Evolutionary conservation across 345 rosid species (phyloP), one percentile per base, ranked within the genome.

Genomic region (Dovyalis caffra): DNA sequence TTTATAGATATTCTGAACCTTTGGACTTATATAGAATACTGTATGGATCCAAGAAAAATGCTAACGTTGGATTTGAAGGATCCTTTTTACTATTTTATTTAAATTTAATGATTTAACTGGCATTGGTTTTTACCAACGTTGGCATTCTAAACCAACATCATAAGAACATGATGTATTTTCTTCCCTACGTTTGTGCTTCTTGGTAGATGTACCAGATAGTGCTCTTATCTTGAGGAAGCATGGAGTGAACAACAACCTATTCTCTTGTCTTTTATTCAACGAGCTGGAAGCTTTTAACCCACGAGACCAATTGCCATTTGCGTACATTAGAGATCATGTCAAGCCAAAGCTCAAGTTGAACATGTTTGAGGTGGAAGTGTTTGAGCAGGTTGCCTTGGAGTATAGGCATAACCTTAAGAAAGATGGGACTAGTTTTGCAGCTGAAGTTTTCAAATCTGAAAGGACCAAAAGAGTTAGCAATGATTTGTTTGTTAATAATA

Each of bases 251-350:
- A 91, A 74, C 88, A 83, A 95, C 47, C 83, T 88, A 20, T 95
- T 95, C 79, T 92, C 97, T 0, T 92, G 97, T 79, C 91, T 90
- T 11, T 11, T 92, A 85, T 95, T 95, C 82, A 95, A 92, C 35
- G 95, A 92, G 76, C 74, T 91, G 71, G 94, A 91, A 73, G 95
- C 88, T 43, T 95, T 95, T 68, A 92, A 89, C 86, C 95, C 89
- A 0, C 83, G 97, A 79, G 97, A 92, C 80, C 97, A 91, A 64
- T 69, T 91, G 74, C 90, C 97, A 6, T 92, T 95, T 72, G 92
- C 97, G 16, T 91, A 77, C 63, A 88, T 92, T 78, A 83, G 97
- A 66, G 97, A 92, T 80, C 71, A 60, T 2, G 83, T 90, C 84
- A 83, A 70, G 38, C 95, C 91, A 0, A 84, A 82, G 87, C 68